A percentile compares a stretch with the other conserved stretches of the same genome.
phyloP scores from a whole-genome alignment of 2,329 filamentous ascomycete species.

The Phyllosticta citrichinensis region DNA sequence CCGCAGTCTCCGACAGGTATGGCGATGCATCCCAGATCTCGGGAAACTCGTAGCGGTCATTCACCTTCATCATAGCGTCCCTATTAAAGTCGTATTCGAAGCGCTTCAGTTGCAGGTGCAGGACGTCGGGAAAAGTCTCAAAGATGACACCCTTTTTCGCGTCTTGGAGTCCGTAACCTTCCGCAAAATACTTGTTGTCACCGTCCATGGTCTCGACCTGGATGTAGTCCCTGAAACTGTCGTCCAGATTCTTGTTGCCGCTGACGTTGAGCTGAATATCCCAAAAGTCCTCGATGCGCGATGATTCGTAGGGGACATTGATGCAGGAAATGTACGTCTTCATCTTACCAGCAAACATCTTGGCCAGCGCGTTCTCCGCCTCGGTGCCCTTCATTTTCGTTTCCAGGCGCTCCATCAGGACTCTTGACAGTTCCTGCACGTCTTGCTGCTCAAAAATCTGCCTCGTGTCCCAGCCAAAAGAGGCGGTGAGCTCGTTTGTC shows the following conservation, averaged over 20 bases:
- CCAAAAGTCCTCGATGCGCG: constrained; percentile 94
- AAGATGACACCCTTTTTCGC: constrained; percentile 98
- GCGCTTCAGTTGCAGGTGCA: constrained; percentile 90
- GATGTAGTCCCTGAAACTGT: constrained; percentile 94
- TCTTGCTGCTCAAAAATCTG: constrained; percentile 99
- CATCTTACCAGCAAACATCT: constrained; percentile 93
- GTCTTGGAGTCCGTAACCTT: constrained; percentile 86
- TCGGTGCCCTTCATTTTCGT: constrained; percentile 96
- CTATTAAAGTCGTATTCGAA: constrained; percentile 97
- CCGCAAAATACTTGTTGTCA: constrained; percentile 96
- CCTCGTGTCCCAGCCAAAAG: constrained; percentile 95
- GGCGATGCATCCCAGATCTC: constrained; percentile 75
- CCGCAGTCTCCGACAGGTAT: constrained; percentile 76
- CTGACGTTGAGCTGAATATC: constrained; percentile 96
- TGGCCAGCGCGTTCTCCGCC: constrained; percentile 76
- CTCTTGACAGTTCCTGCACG: constrained; percentile 90
- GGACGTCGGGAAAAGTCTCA: constrained; percentile 82
- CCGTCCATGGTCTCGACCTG: constrained; percentile 94
- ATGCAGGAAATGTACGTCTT: constrained; percentile 99
- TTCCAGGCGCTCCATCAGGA: constrained; percentile 95
- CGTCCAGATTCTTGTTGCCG: constrained; percentile 83
- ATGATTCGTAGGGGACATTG: constrained; percentile 95
- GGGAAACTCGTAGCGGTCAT: constrained; percentile 83
- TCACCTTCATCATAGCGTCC: constrained; percentile 98
- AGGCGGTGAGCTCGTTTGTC: constrained; percentile 88